phyloP scores from a whole-genome alignment of 192 early-diverging fungal genomes.

The Oehlia diaphana region DNA sequence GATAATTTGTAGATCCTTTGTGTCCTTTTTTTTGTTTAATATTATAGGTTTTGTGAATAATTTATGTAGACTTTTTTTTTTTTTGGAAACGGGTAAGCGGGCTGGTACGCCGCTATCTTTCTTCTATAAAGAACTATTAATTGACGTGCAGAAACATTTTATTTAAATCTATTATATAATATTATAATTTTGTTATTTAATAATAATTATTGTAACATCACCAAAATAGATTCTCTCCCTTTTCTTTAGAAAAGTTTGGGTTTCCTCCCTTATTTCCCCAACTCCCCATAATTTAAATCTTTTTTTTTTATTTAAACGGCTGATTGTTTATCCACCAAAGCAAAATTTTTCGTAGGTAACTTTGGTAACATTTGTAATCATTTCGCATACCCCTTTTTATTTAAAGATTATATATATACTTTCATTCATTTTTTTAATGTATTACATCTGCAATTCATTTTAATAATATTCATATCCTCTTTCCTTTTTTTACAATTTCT shows the following conservation, averaged over 20 bases:
- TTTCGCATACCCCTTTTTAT: constrained; percentile 1
- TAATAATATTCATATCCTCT: neutral
- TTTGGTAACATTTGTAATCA: constrained; percentile 4
- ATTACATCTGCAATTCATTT: neutral
- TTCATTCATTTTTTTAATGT: neutral
- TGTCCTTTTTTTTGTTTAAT: neutral
- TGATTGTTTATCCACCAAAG: constrained; percentile 32
- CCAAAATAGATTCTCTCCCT: constrained; percentile 11
- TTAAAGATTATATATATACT: neutral
- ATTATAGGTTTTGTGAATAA: neutral
- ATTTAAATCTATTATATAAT: neutral
- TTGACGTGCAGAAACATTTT: neutral
- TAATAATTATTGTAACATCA: constrained; percentile 4
- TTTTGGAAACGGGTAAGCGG: constrained; percentile 12
- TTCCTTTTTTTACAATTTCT: neutral
- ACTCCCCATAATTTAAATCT: constrained; percentile 13
- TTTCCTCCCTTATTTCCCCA: neutral
- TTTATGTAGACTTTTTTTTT: neutral
- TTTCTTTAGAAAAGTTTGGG: constrained; percentile 1
- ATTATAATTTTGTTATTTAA: neutral
- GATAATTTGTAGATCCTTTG: constrained; percentile 18
- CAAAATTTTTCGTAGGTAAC: neutral
- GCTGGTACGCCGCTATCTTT: constrained; percentile 20
- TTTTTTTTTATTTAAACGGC: constrained; percentile 18
- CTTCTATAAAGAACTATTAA: constrained; percentile 4